Evolutionary conservation across 345 rosid species (phyloP), one percentile per base, ranked within the genome.

Genomic region (Eucalyptus rudis): DNA sequence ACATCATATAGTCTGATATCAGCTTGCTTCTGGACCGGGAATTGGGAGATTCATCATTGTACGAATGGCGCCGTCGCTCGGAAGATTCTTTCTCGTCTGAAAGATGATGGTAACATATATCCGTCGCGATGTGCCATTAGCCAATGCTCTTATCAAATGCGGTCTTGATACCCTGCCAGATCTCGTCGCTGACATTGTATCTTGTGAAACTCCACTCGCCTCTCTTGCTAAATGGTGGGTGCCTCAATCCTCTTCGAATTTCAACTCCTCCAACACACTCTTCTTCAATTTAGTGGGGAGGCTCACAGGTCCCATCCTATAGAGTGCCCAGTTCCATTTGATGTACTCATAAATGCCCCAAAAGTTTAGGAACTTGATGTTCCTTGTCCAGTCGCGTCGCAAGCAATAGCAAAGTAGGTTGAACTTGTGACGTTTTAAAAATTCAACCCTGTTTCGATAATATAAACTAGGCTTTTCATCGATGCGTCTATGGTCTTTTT

Each of bases 41-140:
- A 64, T 64, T 2, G 0, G 10, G 36, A 64, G 76, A 64, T 64
- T 64, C 76, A 64, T 14, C 76, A 14, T 64, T 14, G 9, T n/a
- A 0, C 20, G 1, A n/a, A 13, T 64, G 36, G 76, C 3, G 3
- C n/a, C 5, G 3, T n/a, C 3, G 5, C 36, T 64, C 36, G 0
- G 20, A 62, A 62, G 33, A 29, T 62, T 62, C 12, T 7, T 29
- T 62, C 33, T 62, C 4, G 0, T 62, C 71, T 14, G 71, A 64
- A 25, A 13, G 19, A n/a, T n/a, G 36, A 14, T 64, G 76, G 76
- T 64, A 64, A 33, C 36, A 7, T n/a, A 64, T 64, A 15, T n/a
- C 5, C 4, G 76, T 14, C 5, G 3, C 6, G 3, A n/a, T 64
- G 76, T 64, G 76, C 76, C 40, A 64, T 14, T 33, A 33, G 36